A percentile compares a stretch with the other conserved stretches of the same genome.
Conservation (phyloP, 2,329 filamentous ascomycete species). For the Fusarium miscanthi region DNA sequence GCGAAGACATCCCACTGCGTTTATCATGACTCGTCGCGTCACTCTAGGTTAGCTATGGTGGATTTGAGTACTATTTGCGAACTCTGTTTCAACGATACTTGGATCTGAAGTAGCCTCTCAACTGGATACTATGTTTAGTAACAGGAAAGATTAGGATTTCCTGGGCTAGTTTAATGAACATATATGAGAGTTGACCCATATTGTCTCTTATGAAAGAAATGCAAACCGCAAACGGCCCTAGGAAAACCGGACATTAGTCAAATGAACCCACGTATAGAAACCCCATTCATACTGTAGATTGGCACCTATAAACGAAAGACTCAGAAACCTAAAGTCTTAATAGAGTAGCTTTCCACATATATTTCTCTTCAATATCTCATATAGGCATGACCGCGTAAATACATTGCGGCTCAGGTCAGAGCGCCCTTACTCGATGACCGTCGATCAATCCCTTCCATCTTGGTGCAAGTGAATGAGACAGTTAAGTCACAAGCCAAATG, state of each 20-base stretch:
- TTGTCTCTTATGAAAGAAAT: neutral
- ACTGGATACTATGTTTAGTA: neutral
- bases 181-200: neutral
- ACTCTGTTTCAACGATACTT: neutral
- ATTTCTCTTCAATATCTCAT: constrained; percentile 9
- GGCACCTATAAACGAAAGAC: neutral
- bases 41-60: neutral
- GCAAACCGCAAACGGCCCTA: neutral
- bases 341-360: constrained; percentile 13
- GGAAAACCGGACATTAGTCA: neutral
- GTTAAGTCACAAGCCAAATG: constrained; percentile 13
- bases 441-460: neutral
- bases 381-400: constrained; percentile 11
- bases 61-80: neutral
- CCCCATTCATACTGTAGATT: no score
- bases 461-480: constrained; percentile 18
- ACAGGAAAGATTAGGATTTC: neutral
- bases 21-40: neutral
- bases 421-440: constrained; percentile 2
- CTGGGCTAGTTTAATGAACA: neutral
- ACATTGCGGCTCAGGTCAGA: neutral
- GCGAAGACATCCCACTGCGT: neutral
- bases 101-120: no score
- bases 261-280: neutral
- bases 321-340: neutral